Evolutionary conservation across 331 rosid species (phyloP).

Genomic region (Acacia concinna): DNA sequence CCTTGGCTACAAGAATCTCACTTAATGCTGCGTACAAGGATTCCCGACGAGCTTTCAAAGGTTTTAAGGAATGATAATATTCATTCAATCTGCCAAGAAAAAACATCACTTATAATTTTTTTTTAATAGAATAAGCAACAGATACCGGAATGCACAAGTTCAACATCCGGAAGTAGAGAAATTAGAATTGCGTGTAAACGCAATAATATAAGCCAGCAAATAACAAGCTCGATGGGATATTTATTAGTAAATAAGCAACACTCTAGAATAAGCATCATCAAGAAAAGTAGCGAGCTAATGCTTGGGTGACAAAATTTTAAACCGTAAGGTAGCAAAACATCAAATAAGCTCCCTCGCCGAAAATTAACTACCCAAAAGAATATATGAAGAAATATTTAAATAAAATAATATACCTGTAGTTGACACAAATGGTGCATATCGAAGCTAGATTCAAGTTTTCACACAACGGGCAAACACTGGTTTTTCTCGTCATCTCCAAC

Average conservation of each 20-base stretch:
- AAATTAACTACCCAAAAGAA: slow-evolving; percentile 1
- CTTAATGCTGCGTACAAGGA: slow-evolving; percentile 63
- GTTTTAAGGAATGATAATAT: slow-evolving; percentile 51
- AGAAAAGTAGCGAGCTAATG: background rate
- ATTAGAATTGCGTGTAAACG: background rate
- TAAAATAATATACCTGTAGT: slow-evolving; percentile 55
- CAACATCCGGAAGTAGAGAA: background rate
- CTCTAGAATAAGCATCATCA: background rate
- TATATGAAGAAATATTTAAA: background rate
- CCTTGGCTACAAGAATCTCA: slow-evolving; percentile 82
- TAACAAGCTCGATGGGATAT: background rate
- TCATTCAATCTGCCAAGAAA: slow-evolving; percentile 61
- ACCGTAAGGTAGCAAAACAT: background rate
- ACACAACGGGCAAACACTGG: slow-evolving; percentile 71
- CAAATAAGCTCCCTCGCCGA: background rate
- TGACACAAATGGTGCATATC: slow-evolving; percentile 75
- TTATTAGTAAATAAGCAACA: background rate
- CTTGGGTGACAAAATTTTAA: slow-evolving; percentile 1
- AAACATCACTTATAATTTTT: background rate
- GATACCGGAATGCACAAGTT: background rate
- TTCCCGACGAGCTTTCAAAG: slow-evolving; percentile 71
- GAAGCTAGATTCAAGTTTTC: slow-evolving; percentile 78
- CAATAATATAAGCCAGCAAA: background rate
- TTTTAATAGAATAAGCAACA: background rate
- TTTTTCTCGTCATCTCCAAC: slow-evolving; percentile 61